A percentile compares a stretch with the other conserved stretches of the same genome.
Conservation (phyloP, 2,329 filamentous ascomycete species). For the Atkinsonella texensis region DNA sequence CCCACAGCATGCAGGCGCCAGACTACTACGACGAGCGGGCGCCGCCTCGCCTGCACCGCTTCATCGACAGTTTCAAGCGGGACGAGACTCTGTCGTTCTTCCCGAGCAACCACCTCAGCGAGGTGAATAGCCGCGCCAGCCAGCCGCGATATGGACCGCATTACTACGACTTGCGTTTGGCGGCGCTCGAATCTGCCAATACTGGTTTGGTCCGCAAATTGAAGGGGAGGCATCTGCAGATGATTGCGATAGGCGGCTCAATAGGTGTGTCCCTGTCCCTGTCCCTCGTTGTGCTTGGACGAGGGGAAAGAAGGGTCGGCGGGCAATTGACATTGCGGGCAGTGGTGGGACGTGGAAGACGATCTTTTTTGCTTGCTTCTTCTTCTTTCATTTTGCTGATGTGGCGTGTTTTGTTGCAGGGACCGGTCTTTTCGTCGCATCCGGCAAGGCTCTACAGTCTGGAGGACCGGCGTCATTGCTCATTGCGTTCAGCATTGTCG, state of each 20-base stretch:
- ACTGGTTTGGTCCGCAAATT: conserved; percentile 65
- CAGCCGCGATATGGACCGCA: conserved; percentile 23
- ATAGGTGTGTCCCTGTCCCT: conserved; percentile 46
- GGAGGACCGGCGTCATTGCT: conserved; percentile 71
- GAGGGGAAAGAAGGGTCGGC: no score
- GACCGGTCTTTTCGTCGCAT: conserved; percentile 79
- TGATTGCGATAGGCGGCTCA: conserved; percentile 93
- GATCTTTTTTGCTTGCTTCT: no score
- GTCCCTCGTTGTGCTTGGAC: not conserved
- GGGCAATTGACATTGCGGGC: no score
- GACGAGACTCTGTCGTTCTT: conserved; percentile 41
- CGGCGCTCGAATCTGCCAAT: conserved; percentile 61
- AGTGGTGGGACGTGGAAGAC: no score
- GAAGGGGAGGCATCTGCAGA: conserved; percentile 80
- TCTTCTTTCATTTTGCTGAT: not conserved
- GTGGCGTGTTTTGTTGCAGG: conserved; percentile 28
- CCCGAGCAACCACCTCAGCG: conserved; percentile 28
- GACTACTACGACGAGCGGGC: conserved; percentile 31
- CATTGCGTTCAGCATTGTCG: conserved; percentile 68
- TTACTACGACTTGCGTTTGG: conserved; percentile 43
- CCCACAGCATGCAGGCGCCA: conserved; percentile 39
- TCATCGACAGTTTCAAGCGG: conserved; percentile 51
- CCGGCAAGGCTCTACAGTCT: conserved; percentile 54
- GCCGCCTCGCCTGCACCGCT: conserved; percentile 26
- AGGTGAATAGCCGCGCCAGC: conserved; percentile 16